A percentile compares a stretch with the other conserved stretches of the same genome.
These are phyloP conservation scores for Lyophyllum atratum DNA, from an alignment of 768 basidiomycete species.

Conservation along the genomic window DNA sequence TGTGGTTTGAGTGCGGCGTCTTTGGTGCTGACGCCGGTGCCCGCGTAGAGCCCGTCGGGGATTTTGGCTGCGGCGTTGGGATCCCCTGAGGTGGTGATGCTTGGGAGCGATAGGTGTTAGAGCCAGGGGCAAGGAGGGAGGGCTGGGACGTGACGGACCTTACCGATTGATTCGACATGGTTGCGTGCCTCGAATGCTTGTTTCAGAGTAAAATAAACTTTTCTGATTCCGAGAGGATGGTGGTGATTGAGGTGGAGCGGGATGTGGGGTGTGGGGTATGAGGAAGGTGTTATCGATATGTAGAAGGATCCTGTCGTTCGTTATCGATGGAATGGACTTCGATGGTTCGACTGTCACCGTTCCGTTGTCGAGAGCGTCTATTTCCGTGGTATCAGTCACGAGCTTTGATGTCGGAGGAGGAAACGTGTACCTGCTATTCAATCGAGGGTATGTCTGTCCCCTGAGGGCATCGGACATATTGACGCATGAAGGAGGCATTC, in stretches of 20 bases:
- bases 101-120: neutral
- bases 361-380: neutral
- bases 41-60: neutral
- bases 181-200: neutral
- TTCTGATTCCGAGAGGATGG: too few species aligned
- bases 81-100: neutral
- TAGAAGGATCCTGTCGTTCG: neutral
- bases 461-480: neutral
- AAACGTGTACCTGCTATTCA: neutral
- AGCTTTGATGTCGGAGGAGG: neutral
- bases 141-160: neutral
- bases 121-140: neutral
- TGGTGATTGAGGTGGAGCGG: too few species aligned
- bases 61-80: neutral
- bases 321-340: neutral
- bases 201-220: neutral
- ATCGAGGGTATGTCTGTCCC: neutral
- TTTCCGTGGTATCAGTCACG: neutral
- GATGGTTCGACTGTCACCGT: neutral
- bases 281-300: neutral
- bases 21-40: neutral
- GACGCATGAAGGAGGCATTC: neutral
- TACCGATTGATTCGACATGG: neutral
- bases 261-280: too few species aligned
- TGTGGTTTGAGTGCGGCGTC: constrained; percentile 5